Conservation (phyloP, 2,329 filamentous ascomycete genomes). For the Cercospora sp. region DNA sequence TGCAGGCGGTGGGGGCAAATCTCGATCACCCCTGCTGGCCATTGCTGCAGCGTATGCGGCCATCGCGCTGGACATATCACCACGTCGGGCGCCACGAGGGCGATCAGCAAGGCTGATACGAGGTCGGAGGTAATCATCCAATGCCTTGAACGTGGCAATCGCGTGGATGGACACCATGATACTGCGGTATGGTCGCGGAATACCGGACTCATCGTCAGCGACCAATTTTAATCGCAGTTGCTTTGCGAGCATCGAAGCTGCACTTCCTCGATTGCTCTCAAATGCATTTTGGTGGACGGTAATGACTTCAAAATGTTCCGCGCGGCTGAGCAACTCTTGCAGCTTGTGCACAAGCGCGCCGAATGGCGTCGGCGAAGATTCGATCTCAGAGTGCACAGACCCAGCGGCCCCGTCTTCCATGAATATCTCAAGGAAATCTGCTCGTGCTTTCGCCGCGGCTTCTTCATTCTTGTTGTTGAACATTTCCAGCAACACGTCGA, state of each 20-base stretch:
- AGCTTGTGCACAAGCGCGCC: slow-evolving; percentile 90
- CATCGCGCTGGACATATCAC: slow-evolving; percentile 67
- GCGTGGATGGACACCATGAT: slow-evolving; percentile 99
- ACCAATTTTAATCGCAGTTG: slow-evolving; percentile 86
- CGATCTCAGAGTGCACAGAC: slow-evolving; percentile 63
- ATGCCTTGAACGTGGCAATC: slow-evolving; percentile 93
- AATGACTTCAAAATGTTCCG: slow-evolving; percentile 96
- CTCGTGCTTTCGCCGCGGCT: slow-evolving; percentile 62
- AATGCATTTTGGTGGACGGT: slow-evolving; percentile 92
- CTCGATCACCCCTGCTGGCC: slow-evolving; percentile 53
- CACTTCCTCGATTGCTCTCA: slow-evolving; percentile 85
- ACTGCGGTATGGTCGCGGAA: slow-evolving; percentile 82
- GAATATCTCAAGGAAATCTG: slow-evolving; percentile 86
- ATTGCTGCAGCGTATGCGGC: slow-evolving; percentile 75
- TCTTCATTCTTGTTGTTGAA: slow-evolving; percentile 70
- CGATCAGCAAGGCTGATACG: slow-evolving; percentile 80
- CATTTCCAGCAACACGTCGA: slow-evolving; percentile 77
- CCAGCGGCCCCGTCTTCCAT: slow-evolving; percentile 70
- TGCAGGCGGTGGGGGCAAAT: slow-evolving; percentile 38
- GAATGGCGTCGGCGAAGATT: slow-evolving; percentile 78
- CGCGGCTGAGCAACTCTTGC: slow-evolving; percentile 91
- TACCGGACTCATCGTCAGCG: slow-evolving; percentile 86
- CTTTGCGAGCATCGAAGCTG: slow-evolving; percentile 93
- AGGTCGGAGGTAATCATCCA: slow-evolving; percentile 93
- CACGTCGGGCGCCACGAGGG: slow-evolving; percentile 57